Evolutionary conservation across 1,284 basidiomycete genomes (phyloP).

Genomic region (Boletus hoseneyae): DNA sequence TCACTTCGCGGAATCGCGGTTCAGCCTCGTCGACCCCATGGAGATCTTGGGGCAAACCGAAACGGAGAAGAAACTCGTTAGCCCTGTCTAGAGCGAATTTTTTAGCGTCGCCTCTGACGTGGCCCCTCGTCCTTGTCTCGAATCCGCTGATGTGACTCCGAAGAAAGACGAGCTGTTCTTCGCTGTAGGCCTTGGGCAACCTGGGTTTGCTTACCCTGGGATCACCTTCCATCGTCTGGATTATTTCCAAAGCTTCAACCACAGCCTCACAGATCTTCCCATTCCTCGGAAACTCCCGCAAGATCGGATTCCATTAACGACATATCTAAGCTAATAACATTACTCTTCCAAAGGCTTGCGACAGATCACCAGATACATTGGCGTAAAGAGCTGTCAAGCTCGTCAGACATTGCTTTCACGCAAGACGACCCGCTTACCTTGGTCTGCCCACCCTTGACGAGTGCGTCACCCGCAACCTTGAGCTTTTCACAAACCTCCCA

Average conservation of each 20-base stretch:
- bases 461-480: constrained; percentile 76
- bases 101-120: constrained; percentile 57
- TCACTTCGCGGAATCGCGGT: constrained; percentile 53
- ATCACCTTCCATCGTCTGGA: constrained; percentile 30
- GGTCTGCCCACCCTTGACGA: constrained; percentile 82
- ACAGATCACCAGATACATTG: constrained; percentile 71
- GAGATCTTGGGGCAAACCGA: constrained; percentile 53
- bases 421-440: constrained; percentile 57
- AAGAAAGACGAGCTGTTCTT: constrained; percentile 47
- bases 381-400: constrained; percentile 65
- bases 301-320: constrained; percentile 26
- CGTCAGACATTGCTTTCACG: background rate
- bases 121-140: constrained; percentile 46
- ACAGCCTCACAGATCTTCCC: constrained; percentile 21
- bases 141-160: constrained; percentile 48
- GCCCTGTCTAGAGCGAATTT: constrained; percentile 60
- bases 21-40: constrained; percentile 51
- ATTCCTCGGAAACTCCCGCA: constrained; percentile 23
- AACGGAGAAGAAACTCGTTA: constrained; percentile 50
- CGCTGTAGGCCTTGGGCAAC: constrained; percentile 55
- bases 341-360: constrained; percentile 52
- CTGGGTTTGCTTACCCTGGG: constrained; percentile 46
- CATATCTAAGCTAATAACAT: background rate
- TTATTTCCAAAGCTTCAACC: background rate
- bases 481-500: constrained; percentile 87